Base-by-base conservation (phyloP, 768 basidiomycete genomes). In the Amanita thiersii region DNA sequence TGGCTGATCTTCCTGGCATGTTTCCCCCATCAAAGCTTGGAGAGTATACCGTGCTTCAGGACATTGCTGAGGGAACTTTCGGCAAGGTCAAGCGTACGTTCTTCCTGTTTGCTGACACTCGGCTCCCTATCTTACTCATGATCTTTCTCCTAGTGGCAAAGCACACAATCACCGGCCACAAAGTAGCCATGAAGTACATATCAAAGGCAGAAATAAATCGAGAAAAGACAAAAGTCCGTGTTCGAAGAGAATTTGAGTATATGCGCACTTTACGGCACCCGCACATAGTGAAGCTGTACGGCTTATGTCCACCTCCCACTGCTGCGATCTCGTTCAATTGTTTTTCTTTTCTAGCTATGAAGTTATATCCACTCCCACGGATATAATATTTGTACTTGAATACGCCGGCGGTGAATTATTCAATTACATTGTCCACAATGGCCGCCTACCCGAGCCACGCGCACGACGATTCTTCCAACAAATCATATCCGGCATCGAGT, bases 311-410 rank as follows among this genome's bases (percentile, higher is more conserved):
- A 19, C 41, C 26, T 29, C 23, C 36, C 52, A 31, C 34, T 14
- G 30, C 41, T 38, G 39, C 24, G 44, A 42, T 39, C 39, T 36
- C 45, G 39, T 40, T 38, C 10, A 41, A 31, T 47, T 28, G 35
- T 53, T 25, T 50, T 38, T 38, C 46, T n/a, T 23, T 5, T 46
- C 33, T 37, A 84, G 83, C 47, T 87, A 88, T 55, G 86, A 87
- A 57, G 83, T 85, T 29, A 96, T 98, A 50, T 91, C 89, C 5
- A 96, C 93, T 0, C 80, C 88, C 0, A 87, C 85, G 1, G 91
- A 98, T 58, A 96, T 99, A 52, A 93, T 99, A 57, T 96, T 99
- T 64, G 96, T 99, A 21, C 81, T 98, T 42, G 96, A 99, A 60
- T 97, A 82, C 59, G 94, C 92, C 2, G 86, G 87, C 0, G 92